Evolutionary conservation across 805 yeast genomes (phyloP).

Genomic region (Yarrowia hollandica): DNA sequence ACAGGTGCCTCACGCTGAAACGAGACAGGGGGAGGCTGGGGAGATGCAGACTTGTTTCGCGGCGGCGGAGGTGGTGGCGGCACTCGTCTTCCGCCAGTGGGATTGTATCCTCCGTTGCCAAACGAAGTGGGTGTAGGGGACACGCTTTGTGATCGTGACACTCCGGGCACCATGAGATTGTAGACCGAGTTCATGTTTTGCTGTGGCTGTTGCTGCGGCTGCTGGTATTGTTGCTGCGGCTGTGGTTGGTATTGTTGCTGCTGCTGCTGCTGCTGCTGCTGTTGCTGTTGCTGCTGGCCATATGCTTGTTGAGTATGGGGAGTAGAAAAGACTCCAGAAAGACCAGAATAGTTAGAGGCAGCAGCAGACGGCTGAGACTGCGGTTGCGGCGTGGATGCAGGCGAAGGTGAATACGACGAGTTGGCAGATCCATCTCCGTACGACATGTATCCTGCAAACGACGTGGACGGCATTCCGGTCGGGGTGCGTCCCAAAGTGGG

Average conservation of each 20-base stretch:
- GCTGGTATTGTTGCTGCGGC: constrained; percentile 20
- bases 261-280: constrained; percentile 34
- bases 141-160: constrained; percentile 15
- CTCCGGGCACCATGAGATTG: constrained; percentile 28
- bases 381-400: constrained; percentile 33
- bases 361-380: constrained; percentile 32
- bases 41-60: constrained; percentile 41
- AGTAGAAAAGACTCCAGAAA: constrained; percentile 21
- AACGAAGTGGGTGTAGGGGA: constrained; percentile 20
- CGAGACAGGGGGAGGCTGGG: constrained; percentile 36
- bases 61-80: constrained; percentile 37
- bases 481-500: neutral
- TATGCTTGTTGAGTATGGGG: constrained; percentile 34
- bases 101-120: neutral
- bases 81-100: constrained; percentile 28
- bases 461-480: neutral
- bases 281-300: constrained; percentile 31
- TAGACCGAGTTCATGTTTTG: constrained; percentile 18
- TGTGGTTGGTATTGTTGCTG: constrained; percentile 32
- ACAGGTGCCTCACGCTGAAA: constrained; percentile 20
- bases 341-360: constrained; percentile 16
- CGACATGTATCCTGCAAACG: constrained; percentile 20
- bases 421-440: constrained; percentile 13
- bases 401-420: constrained; percentile 33
- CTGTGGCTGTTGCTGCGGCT: constrained; percentile 30